These are phyloP conservation scores for Articulospora tetracladia DNA, from an alignment of 495 filamentous ascomycete genomes.

Conservation along the genomic window DNA sequence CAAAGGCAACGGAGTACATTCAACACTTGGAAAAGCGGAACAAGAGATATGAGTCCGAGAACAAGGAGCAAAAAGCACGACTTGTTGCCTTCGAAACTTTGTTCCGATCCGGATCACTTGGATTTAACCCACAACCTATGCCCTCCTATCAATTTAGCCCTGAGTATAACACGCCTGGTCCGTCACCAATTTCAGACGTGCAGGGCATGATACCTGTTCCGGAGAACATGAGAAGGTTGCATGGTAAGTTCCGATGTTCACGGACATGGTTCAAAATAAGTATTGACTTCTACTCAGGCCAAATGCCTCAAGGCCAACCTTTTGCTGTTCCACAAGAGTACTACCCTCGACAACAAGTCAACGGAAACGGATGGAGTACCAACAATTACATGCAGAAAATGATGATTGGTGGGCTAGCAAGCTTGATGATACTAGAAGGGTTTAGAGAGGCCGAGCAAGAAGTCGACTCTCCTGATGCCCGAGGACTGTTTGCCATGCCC, in stretches of 20 bases:
- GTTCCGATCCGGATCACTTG: slow-evolving; percentile 55
- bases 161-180: slow-evolving; percentile 21
- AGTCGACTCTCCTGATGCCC: slow-evolving; percentile 53
- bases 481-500: slow-evolving; percentile 70
- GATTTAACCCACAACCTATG: slow-evolving; percentile 38
- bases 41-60: slow-evolving; percentile 74
- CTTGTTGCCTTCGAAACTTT: slow-evolving; percentile 67
- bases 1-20: slow-evolving; percentile 96
- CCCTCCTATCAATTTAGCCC: slow-evolving; percentile 45
- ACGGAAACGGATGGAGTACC: slow-evolving; percentile 38
- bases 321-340: slow-evolving; percentile 33
- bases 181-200: slow-evolving; percentile 24
- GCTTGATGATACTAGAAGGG: slow-evolving; percentile 86
- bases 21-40: slow-evolving; percentile 88
- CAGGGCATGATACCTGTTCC: slow-evolving; percentile 76
- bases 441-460: slow-evolving; percentile 54
- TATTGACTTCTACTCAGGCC: background rate
- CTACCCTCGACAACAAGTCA: slow-evolving; percentile 42
- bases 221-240: slow-evolving; percentile 70
- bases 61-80: slow-evolving; percentile 66
- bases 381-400: slow-evolving; percentile 59
- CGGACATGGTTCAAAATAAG: background rate
- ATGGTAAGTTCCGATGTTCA: slow-evolving; percentile 27
- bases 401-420: slow-evolving; percentile 88
- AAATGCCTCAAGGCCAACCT: slow-evolving; percentile 19